Conservation (phyloP, 2,329 filamentous ascomycete genomes). For the Beauveria scarabaeidicola region DNA sequence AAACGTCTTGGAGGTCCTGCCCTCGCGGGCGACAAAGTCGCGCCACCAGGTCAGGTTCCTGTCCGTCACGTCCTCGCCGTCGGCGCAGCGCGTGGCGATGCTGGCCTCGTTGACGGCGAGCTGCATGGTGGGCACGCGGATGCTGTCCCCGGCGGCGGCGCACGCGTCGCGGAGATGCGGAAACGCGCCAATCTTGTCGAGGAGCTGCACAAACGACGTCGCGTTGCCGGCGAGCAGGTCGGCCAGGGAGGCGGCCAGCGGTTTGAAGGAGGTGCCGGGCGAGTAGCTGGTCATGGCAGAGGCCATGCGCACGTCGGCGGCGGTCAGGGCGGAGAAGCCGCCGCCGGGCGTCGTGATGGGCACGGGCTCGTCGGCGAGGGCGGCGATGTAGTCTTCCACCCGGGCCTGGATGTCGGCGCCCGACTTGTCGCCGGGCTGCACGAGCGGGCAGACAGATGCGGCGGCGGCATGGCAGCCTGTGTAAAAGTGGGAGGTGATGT, state of each 20-base stretch:
- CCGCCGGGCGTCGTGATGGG: conserved; percentile 13
- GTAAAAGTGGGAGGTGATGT: conserved; percentile 21
- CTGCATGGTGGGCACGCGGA: background rate
- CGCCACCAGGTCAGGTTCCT: background rate
- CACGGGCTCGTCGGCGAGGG: conserved; percentile 18
- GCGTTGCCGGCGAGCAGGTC: conserved; percentile 22
- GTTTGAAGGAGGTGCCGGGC: conserved; percentile 15
- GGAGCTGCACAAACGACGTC: conserved; percentile 13
- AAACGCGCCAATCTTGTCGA: conserved; percentile 16
- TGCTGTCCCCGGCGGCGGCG: background rate
- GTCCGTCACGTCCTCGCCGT: conserved; percentile 6
- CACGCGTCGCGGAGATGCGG: conserved; percentile 12
- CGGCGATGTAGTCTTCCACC: conserved; percentile 19
- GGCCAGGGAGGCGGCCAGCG: conserved; percentile 15
- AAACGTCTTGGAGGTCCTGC: conserved; percentile 14
- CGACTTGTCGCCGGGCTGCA: conserved; percentile 15
- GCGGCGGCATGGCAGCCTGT: conserved; percentile 20
- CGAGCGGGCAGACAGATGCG: conserved; percentile 18
- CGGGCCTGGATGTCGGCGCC: conserved; percentile 19
- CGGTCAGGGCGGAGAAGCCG: conserved; percentile 18
- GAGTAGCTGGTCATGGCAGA: conserved; percentile 20
- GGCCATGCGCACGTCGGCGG: conserved; percentile 17
- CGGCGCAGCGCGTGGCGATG: conserved; percentile 12
- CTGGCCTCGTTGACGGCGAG: conserved; percentile 16
- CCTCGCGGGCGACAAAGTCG: conserved; percentile 12